Evolutionary conservation across 441 rosid genomes (phyloP), one percentile per base, ranked within the genome.

Genomic region (Eruca vesicaria): DNA sequence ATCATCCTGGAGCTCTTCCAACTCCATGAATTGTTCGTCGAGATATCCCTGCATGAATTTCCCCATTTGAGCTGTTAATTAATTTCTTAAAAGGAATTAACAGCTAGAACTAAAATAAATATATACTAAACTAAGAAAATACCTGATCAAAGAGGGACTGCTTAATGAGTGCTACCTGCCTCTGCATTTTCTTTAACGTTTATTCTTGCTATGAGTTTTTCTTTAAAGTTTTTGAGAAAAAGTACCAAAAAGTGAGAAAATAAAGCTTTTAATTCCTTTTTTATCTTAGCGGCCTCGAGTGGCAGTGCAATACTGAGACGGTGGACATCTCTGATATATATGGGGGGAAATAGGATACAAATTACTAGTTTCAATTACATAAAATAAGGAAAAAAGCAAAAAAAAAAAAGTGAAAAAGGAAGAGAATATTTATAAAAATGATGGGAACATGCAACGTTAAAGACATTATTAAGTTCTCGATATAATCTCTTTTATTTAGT

Each of bases 111-210:
- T 5, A 20, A 52, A 19, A 53, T 3, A 53, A 23, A 23, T 1
- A 23, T 23, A 53, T 14, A 41, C 50, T 41, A 41, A n/a, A 53
- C 29, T 9, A 20, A 23, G 1, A 35, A 35, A 35, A 9, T n/a
- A 93, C 98, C 94, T 92, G 97, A 87, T 94, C 93, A 78, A 94
- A 89, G 72, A 94, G 88, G 76, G 99, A 86, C 77, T 90, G 90
- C 83, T 92, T 92, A 84, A 85, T 66, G 75, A 80, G 79, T 32
- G 88, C 89, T 72, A 88, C 86, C 76, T 90, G 99, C 82, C 92
- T 86, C 6, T 78, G 90, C 84, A 85, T 69, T 67, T 87, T 75
- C 26, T 23, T 23, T 23, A 23, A 23, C 26, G 26, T 23, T 23
- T 23, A 1, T 23, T 23, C 1, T 23, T 1, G 26, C 2, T 23